A percentile compares a stretch with the other conserved stretches of the same genome.
These are phyloP conservation scores for Coemansia furcata DNA, from an alignment of 192 early-diverging fungal species.

Conservation along the genomic window DNA sequence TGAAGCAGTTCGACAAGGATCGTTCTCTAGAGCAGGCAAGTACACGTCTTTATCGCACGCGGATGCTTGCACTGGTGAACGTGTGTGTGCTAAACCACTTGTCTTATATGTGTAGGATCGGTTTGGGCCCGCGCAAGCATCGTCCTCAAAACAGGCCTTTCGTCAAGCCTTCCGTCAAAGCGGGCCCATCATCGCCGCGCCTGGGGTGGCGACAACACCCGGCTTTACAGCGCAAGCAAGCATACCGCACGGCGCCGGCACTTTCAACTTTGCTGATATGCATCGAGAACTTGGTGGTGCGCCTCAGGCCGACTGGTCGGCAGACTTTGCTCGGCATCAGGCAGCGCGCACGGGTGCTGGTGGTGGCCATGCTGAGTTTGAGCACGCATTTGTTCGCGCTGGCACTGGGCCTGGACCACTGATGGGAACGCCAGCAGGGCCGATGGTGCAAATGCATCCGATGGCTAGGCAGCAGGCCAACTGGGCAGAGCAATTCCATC, in stretches of 20 bases:
- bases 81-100: not conserved
- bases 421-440: slow-evolving; percentile 3
- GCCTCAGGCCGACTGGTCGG: slow-evolving; percentile 61
- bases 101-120: slow-evolving; percentile 29
- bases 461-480: slow-evolving; percentile 20
- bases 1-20: slow-evolving; percentile 79
- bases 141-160: slow-evolving; percentile 42
- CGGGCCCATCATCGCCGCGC: slow-evolving; percentile 13
- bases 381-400: slow-evolving; percentile 39
- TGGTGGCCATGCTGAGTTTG: slow-evolving; percentile 40
- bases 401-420: slow-evolving; percentile 7
- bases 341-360: slow-evolving; percentile 9
- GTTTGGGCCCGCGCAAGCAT: slow-evolving; percentile 35
- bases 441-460: slow-evolving; percentile 43
- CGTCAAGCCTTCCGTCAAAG: slow-evolving; percentile 42
- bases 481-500: slow-evolving; percentile 58
- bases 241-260: slow-evolving; percentile 19
- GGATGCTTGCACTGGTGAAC: not conserved
- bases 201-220: slow-evolving; percentile 14
- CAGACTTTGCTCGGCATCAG: slow-evolving; percentile 69
- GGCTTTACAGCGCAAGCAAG: slow-evolving; percentile 28
- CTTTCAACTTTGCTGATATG: slow-evolving; percentile 73
- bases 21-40: slow-evolving; percentile 76
- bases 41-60: slow-evolving; percentile 4
- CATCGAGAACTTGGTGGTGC: slow-evolving; percentile 61